Evolutionary conservation across 352 stramenopile species (phyloP), one percentile per base, ranked within the genome.

Genomic region (Phytophthora citrophthora): DNA sequence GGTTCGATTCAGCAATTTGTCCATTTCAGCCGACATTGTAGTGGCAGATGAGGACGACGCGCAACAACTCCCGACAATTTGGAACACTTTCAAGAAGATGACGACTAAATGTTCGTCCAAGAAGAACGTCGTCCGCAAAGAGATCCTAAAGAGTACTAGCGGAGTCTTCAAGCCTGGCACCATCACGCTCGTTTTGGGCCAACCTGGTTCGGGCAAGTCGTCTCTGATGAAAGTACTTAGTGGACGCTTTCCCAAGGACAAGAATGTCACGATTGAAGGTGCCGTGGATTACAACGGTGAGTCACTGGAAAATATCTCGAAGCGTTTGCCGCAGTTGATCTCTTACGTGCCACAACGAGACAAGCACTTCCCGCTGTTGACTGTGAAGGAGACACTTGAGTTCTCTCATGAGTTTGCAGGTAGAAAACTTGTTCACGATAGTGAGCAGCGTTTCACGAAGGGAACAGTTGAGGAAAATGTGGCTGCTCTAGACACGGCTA

Each of bases 351-450:
- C 56, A 1, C 74, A 81, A 58, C 65, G 76, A n/a, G 93, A 98
- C 70, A 98, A 77, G 97, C 93, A 49, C 78, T 98, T 97, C 97
- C 53, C 61, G 0, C 23, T 58, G 13, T 40, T 74, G 8, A 70
- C 61, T 10, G 68, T 81, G 2, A 59, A 71, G 34, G 74, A 83
- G 38, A 81, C 74, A 11, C 58, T 83, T 10, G 54, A 61, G 31
- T 83, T 83, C 70, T 70, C 93, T 13, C 90, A 93, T 51, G 80
- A 93, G 32, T 96, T 86, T 44, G 79, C 79, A n/a, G 77, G 56
- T 18, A 27, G 54, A 4, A 52, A 62, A 41, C 29, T 79, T 12
- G 23, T 64, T 32, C 34, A 70, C 47, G 27, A 55, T 64, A 50
- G 32, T 4, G 73, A 75, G 15, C 49, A 86, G 7, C 45, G 70